These are phyloP conservation scores for Leptographium lundbergii DNA, from an alignment of 2,329 filamentous ascomycete genomes.

Conservation along the genomic window DNA sequence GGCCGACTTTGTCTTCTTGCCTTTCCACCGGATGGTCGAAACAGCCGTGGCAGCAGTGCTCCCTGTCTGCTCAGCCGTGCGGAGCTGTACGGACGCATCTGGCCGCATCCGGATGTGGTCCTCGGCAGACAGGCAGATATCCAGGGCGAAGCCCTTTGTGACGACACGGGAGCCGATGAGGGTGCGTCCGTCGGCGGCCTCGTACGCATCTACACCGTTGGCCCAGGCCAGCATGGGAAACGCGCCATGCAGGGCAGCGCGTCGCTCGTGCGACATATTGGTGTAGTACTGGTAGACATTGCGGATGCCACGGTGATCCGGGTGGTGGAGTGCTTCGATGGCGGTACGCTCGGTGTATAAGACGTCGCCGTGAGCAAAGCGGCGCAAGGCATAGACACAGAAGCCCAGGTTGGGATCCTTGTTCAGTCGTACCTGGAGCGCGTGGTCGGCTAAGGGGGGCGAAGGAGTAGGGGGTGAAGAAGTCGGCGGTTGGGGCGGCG, in stretches of 20 bases:
- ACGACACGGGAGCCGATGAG: slow-evolving; percentile 6
- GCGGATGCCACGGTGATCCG: slow-evolving; percentile 7
- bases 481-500: neutral
- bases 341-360: slow-evolving; percentile 16
- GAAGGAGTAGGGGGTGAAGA: neutral
- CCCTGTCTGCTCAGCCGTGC: neutral
- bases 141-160: neutral
- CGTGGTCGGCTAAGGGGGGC: neutral
- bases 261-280: neutral
- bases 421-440: slow-evolving; percentile 9
- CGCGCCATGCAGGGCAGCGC: slow-evolving; percentile 10
- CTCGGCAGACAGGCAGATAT: slow-evolving; percentile 6
- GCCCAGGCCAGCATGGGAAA: slow-evolving; percentile 12
- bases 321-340: slow-evolving; percentile 13
- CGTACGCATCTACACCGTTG: slow-evolving; percentile 9
- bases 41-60: neutral
- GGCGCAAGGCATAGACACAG: slow-evolving; percentile 18
- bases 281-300: slow-evolving; percentile 8
- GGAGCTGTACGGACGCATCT: slow-evolving; percentile 2
- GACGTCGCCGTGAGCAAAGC: slow-evolving; percentile 13
- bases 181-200: slow-evolving; percentile 7
- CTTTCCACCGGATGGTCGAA: neutral
- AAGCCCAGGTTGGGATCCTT: slow-evolving; percentile 14
- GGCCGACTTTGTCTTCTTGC: neutral
- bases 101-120: slow-evolving; percentile 13